Conservation (phyloP, 768 basidiomycete genomes). For the Boletus sp. region DNA sequence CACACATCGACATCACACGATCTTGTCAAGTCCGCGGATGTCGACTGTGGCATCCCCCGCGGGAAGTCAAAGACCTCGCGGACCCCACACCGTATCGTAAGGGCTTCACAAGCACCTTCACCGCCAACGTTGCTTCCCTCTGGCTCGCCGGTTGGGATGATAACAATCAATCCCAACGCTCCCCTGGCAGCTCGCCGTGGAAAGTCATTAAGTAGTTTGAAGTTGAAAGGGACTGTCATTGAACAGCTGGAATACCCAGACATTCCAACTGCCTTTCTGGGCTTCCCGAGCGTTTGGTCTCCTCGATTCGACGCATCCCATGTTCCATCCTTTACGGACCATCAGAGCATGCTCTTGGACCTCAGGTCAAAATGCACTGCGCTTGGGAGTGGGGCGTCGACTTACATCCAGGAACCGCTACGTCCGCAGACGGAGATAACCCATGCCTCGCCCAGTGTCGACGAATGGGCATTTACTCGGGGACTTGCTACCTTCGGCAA, state of each 20-base stretch:
- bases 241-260: constrained; percentile 36
- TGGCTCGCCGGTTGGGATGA: neutral
- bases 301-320: constrained; percentile 26
- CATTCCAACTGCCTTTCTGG: constrained; percentile 43
- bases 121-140: neutral
- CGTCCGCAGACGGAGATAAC: neutral
- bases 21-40: constrained; percentile 10
- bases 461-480: constrained; percentile 39
- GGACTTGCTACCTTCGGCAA: constrained; percentile 29
- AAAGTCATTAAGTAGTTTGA: constrained; percentile 31
- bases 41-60: constrained; percentile 2
- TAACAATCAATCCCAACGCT: constrained; percentile 6
- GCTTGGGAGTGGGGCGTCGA: constrained; percentile 17
- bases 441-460: constrained; percentile 18
- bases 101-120: neutral
- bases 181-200: constrained; percentile 42
- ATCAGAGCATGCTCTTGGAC: constrained; percentile 37
- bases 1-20: neutral
- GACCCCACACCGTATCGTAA: neutral
- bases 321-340: constrained; percentile 25
- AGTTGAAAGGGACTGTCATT: constrained; percentile 16
- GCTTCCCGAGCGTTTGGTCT: constrained; percentile 34
- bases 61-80: constrained; percentile 4
- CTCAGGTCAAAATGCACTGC: constrained; percentile 34
- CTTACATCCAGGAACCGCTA: constrained; percentile 6